phyloP scores from a whole-genome alignment of 495 filamentous ascomycete species.

The Aspergillus saccharolyticus region DNA sequence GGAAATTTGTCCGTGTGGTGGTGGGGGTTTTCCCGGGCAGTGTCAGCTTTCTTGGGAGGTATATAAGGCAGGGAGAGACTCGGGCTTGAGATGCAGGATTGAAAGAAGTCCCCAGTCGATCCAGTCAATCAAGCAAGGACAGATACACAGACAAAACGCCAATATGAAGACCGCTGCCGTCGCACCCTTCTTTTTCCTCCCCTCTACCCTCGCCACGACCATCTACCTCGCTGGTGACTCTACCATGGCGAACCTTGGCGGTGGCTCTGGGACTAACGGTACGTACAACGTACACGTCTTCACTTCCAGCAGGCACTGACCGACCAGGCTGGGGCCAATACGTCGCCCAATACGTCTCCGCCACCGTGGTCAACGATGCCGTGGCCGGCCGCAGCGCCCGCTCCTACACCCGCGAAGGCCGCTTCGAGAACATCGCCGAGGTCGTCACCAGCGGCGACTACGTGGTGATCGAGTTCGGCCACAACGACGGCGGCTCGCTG shows the following conservation, averaged over 20 bases:
- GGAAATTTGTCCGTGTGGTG: background rate
- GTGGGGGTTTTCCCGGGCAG: background rate
- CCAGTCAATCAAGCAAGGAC: background rate
- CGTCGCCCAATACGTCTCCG: slow-evolving; percentile 38
- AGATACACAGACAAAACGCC: background rate
- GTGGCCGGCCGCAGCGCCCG: slow-evolving; percentile 56
- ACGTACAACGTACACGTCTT: background rate
- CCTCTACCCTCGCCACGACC: slow-evolving; percentile 26
- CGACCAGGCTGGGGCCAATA: slow-evolving; percentile 56
- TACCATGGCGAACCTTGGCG: slow-evolving; percentile 48
- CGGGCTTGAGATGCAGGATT: too few relatives aligned
- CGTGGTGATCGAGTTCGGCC: slow-evolving; percentile 60
- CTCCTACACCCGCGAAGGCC: slow-evolving; percentile 55
- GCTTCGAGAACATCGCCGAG: slow-evolving; percentile 50
- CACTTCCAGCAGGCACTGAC: slow-evolving; percentile 3
- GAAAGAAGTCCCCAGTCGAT: background rate
- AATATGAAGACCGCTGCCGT: slow-evolving; percentile 25
- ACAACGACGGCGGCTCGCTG: slow-evolving; percentile 61
- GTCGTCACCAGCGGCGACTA: slow-evolving; percentile 47
- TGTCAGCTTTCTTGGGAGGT: too few relatives aligned
- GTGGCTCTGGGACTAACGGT: slow-evolving; percentile 30
- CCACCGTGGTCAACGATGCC: slow-evolving; percentile 52
- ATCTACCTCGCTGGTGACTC: slow-evolving; percentile 55
- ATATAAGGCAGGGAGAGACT: background rate
- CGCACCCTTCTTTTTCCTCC: slow-evolving; percentile 19